Percentiles rank a stretch among this genome's conserved stretches.
phyloP scores from a whole-genome alignment of 306 rosid genomes.

The Castanea crenata region DNA sequence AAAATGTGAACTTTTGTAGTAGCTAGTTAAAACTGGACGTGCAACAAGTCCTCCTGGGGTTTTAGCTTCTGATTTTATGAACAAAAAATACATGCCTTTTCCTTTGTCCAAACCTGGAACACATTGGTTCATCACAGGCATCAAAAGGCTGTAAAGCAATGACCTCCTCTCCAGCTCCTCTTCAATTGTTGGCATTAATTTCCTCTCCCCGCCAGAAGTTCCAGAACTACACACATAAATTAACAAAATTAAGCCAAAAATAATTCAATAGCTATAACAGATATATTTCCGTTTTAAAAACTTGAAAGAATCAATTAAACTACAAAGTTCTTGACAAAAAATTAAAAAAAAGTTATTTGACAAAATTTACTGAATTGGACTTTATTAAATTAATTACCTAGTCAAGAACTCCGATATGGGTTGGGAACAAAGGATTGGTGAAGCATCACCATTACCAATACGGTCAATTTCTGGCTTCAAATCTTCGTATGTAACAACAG shows the following conservation, averaged over 20 bases:
- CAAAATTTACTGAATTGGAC: too few species aligned
- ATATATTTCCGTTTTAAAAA: too few species aligned
- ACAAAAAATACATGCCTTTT: conserved; percentile 58
- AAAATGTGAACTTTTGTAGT: conserved; percentile 55
- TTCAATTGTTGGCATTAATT: conserved; percentile 55
- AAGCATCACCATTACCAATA: conserved; percentile 53
- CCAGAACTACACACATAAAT: conserved; percentile 38
- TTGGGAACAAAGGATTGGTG: conserved; percentile 52
- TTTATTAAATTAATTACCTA: conserved; percentile 29
- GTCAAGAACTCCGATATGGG: conserved; percentile 69
- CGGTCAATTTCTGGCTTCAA: conserved; percentile 57
- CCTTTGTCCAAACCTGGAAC: conserved; percentile 51
- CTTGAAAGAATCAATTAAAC: too few species aligned
- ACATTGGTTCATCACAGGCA: conserved; percentile 53
- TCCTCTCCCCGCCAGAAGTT: conserved; percentile 68
- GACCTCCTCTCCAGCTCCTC: conserved; percentile 47
- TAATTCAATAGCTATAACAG: too few species aligned
- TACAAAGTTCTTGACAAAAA: too few species aligned
- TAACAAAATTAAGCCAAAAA: neutral
- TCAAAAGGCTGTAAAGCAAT: conserved; percentile 46
- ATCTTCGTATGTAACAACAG: conserved; percentile 56
- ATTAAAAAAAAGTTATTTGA: too few species aligned
- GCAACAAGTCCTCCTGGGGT: conserved; percentile 53
- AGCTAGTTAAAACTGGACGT: conserved; percentile 53
- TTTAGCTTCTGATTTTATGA: conserved; percentile 45